phyloP scores from a whole-genome alignment of 179 eudicot genomes.

The Patellifolia procumbens region DNA sequence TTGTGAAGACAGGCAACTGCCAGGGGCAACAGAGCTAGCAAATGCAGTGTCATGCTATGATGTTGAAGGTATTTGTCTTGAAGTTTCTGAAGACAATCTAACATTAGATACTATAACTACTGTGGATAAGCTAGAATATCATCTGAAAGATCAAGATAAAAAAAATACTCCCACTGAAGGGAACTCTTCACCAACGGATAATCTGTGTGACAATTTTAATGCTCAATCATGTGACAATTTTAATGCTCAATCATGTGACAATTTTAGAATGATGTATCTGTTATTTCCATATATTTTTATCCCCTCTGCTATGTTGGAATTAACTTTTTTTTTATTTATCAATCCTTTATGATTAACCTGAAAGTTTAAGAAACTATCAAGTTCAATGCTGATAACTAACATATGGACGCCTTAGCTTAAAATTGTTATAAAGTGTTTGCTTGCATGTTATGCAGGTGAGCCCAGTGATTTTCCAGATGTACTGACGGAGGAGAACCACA shows the following conservation, averaged over 20 bases:
- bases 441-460: background rate
- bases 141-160: background rate
- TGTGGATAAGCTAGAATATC: background rate
- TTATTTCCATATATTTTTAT: background rate
- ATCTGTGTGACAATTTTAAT: background rate
- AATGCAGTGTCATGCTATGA: background rate
- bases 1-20: background rate
- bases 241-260: constrained; percentile 5
- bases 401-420: too few species aligned
- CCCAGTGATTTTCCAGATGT: background rate
- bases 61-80: background rate
- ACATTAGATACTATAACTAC: background rate
- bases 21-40: background rate
- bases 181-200: background rate
- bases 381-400: too few species aligned
- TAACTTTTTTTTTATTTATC: too few species aligned
- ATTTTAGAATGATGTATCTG: background rate
- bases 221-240: constrained; percentile 1
- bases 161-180: background rate
- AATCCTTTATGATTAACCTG: too few species aligned
- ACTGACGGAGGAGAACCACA: background rate
- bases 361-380: too few species aligned
- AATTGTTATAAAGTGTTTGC: too few species aligned
- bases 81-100: background rate
- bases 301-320: too few species aligned